These are phyloP conservation scores for Fusarium burgessii DNA, from an alignment of 2,329 filamentous ascomycete genomes.

Conservation along the genomic window DNA sequence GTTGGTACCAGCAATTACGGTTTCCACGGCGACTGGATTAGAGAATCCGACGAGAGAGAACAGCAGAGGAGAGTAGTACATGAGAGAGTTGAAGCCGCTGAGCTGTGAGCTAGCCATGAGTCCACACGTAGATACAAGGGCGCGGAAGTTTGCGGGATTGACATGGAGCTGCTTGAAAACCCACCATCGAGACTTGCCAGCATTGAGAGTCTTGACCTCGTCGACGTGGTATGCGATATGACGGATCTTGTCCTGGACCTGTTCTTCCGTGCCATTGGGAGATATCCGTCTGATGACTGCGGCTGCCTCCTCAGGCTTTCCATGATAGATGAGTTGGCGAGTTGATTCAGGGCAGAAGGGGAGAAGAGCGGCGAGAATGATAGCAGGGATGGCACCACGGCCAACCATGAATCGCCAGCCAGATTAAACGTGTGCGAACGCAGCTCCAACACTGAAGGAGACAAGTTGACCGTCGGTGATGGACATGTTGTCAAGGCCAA, in stretches of 20 bases:
- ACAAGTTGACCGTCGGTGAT: slow-evolving; percentile 58
- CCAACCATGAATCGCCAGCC: slow-evolving; percentile 65
- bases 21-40: slow-evolving; percentile 61
- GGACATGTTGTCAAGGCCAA: slow-evolving; percentile 61
- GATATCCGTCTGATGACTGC: slow-evolving; percentile 55
- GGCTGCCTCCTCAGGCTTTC: slow-evolving; percentile 55
- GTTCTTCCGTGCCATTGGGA: slow-evolving; percentile 55
- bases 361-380: slow-evolving; percentile 58
- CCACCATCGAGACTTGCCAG: slow-evolving; percentile 56
- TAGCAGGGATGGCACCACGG: slow-evolving; percentile 59
- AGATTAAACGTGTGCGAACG: slow-evolving; percentile 53
- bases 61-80: slow-evolving; percentile 63
- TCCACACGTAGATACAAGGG: slow-evolving; percentile 60
- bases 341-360: slow-evolving; percentile 62
- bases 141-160: slow-evolving; percentile 58
- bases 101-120: slow-evolving; percentile 66
- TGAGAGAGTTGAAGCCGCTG: slow-evolving; percentile 64
- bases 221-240: slow-evolving; percentile 55
- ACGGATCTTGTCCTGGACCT: slow-evolving; percentile 58
- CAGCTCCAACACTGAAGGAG: slow-evolving; percentile 56
- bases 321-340: slow-evolving; percentile 59
- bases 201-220: slow-evolving; percentile 53
- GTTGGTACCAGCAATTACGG: slow-evolving; percentile 59
- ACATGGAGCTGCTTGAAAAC: slow-evolving; percentile 60
- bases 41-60: slow-evolving; percentile 63